Conservation (phyloP, 2,329 filamentous ascomycete genomes). For the Xylaria sp. region DNA sequence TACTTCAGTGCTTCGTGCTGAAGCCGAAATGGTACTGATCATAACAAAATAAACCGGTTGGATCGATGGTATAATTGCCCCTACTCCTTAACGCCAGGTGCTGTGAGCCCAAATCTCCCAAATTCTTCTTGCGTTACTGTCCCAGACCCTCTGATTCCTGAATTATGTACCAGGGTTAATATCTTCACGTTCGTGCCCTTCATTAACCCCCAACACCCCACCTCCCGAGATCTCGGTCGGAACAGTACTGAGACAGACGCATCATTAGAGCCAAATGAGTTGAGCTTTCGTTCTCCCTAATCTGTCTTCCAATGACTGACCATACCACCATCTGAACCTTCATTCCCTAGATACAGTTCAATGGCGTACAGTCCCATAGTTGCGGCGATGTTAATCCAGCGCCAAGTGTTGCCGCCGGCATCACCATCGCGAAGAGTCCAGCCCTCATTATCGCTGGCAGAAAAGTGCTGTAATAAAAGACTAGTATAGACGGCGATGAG, state of each 20-base stretch:
- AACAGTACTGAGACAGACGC: constrained; percentile 26
- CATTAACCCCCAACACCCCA: neutral
- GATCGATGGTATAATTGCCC: constrained; percentile 51
- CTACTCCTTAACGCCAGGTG: constrained; percentile 50
- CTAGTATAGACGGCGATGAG: constrained; percentile 97
- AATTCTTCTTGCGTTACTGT: constrained; percentile 39
- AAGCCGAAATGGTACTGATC: constrained; percentile 27
- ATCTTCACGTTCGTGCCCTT: constrained; percentile 12
- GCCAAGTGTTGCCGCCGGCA: constrained; percentile 85
- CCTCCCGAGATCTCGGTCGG: constrained; percentile 3
- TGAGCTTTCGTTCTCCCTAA: constrained; percentile 52
- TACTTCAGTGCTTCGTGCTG: constrained; percentile 18
- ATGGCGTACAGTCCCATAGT: constrained; percentile 92
- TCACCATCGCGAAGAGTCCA: constrained; percentile 89
- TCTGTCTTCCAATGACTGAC: constrained; percentile 94
- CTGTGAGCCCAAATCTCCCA: constrained; percentile 48
- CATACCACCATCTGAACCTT: constrained; percentile 78
- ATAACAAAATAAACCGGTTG: constrained; percentile 47
- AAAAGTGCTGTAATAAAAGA: constrained; percentile 93
- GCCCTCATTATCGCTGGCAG: constrained; percentile 76
- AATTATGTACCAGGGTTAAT: constrained; percentile 20
- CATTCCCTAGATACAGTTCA: constrained; percentile 87
- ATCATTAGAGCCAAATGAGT: constrained; percentile 16
- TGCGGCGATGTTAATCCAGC: constrained; percentile 90
- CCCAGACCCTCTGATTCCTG: constrained; percentile 31